phyloP scores from a whole-genome alignment of 768 basidiomycete species.

The Candolleomyces aberdarensis region DNA sequence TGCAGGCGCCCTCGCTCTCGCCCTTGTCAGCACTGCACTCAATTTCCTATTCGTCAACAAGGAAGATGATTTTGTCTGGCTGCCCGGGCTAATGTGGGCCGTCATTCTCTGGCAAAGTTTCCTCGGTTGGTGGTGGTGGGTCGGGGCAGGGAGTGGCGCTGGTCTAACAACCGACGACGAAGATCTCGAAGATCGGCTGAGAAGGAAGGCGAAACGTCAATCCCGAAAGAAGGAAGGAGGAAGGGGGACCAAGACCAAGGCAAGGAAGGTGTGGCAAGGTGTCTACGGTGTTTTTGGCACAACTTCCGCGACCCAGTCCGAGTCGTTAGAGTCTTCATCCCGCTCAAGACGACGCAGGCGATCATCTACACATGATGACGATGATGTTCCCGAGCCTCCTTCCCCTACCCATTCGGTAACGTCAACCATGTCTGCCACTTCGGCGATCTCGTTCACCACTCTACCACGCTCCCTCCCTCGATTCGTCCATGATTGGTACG shows the following conservation, averaged over 20 bases:
- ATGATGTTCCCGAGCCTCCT: neutral
- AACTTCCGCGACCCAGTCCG: constrained; percentile 6
- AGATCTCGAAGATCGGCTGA: constrained; percentile 55
- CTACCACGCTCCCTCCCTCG: constrained; percentile 37
- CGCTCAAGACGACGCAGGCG: neutral
- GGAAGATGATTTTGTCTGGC: constrained; percentile 88
- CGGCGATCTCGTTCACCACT: constrained; percentile 20
- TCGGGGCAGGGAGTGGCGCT: constrained; percentile 84
- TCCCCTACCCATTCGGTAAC: constrained; percentile 6
- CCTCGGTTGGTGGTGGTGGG: constrained; percentile 99
- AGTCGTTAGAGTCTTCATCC: neutral
- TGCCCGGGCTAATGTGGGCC: constrained; percentile 85
- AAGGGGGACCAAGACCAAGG: constrained; percentile 47
- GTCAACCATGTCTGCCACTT: constrained; percentile 11
- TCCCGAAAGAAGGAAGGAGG: constrained; percentile 44
- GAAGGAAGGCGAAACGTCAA: constrained; percentile 52
- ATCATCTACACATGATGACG: neutral
- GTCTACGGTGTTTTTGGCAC: constrained; percentile 35
- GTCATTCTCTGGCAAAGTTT: constrained; percentile 97
- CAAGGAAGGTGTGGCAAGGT: constrained; percentile 55
- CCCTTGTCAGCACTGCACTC: constrained; percentile 76
- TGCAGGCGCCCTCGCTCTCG: constrained; percentile 76
- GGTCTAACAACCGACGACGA: constrained; percentile 45
- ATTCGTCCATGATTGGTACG: constrained; percentile 52
- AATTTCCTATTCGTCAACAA: constrained; percentile 85